Conservation (phyloP, 2,329 filamentous ascomycete genomes). For the Penicillium sp. region DNA sequence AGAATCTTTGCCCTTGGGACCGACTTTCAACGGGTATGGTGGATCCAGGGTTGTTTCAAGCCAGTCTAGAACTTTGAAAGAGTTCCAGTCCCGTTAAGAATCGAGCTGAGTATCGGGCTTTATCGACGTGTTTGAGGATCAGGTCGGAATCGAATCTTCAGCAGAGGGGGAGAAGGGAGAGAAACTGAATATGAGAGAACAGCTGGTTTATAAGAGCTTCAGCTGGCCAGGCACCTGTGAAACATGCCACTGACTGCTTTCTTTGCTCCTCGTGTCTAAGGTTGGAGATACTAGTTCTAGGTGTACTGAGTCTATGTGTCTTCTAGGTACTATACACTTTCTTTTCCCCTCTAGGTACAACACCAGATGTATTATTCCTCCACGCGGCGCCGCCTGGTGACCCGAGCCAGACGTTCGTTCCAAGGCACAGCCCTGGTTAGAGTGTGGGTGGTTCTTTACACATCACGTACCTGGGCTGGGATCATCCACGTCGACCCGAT, state of each 20-base stretch:
- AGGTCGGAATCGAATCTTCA: not conserved
- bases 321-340: not conserved
- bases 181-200: not conserved
- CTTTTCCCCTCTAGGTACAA: not conserved
- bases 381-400: constrained; percentile 33
- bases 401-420: constrained; percentile 20
- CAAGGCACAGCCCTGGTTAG: constrained; percentile 26
- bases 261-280: not conserved
- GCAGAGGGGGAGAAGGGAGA: not conserved
- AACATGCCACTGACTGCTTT: not conserved
- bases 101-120: not conserved
- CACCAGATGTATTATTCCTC: constrained; percentile 6
- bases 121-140: not conserved
- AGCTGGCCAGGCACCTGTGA: constrained; percentile 9
- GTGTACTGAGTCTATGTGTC: not conserved
- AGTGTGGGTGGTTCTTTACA: constrained; percentile 8
- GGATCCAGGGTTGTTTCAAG: not conserved
- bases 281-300: not conserved
- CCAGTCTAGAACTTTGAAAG: not conserved
- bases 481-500: constrained; percentile 12
- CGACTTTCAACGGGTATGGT: constrained; percentile 8
- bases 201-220: constrained; percentile 4
- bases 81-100: not conserved
- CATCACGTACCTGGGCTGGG: constrained; percentile 11
- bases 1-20: not conserved